These are phyloP conservation scores for Balakata baccata DNA, from an alignment of 345 rosid species.

Conservation along the genomic window DNA sequence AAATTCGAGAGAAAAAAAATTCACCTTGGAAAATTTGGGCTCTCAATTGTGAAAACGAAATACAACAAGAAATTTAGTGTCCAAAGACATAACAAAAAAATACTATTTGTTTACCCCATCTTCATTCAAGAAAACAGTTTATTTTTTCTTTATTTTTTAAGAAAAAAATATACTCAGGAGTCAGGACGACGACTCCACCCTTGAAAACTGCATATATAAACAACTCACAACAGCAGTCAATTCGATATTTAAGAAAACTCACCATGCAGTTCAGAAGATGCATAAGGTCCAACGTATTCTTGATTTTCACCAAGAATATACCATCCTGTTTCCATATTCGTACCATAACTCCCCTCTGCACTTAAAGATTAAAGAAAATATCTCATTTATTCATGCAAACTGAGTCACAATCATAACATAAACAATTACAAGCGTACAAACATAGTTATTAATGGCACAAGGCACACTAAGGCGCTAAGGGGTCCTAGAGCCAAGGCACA, in stretches of 20 bases:
- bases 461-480: too few relatives aligned
- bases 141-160: not conserved
- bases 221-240: conserved; percentile 3
- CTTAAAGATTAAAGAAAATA: conserved; percentile 4
- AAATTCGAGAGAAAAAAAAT: conserved; percentile 23
- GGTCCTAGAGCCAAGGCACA: too few relatives aligned
- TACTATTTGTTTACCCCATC: not conserved
- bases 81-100: not conserved
- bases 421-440: not conserved
- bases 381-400: not conserved
- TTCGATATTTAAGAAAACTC: conserved; percentile 17
- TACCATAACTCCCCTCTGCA: conserved; percentile 6
- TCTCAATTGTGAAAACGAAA: not conserved
- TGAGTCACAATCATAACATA: not conserved
- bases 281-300: conserved; percentile 71
- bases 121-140: not conserved
- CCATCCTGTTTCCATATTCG: conserved; percentile 57
- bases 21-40: conserved; percentile 25
- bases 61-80: not conserved
- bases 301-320: conserved; percentile 71
- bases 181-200: conserved; percentile 19
- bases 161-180: conserved; percentile 7
- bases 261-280: conserved; percentile 68
- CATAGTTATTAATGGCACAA: too few relatives aligned
- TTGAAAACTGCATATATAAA: conserved; percentile 1